A percentile compares a stretch with the other conserved stretches of the same genome.
These are phyloP conservation scores for Curvularia verruculosa DNA, from an alignment of 2,329 filamentous ascomycete species.

Conservation along the genomic window DNA sequence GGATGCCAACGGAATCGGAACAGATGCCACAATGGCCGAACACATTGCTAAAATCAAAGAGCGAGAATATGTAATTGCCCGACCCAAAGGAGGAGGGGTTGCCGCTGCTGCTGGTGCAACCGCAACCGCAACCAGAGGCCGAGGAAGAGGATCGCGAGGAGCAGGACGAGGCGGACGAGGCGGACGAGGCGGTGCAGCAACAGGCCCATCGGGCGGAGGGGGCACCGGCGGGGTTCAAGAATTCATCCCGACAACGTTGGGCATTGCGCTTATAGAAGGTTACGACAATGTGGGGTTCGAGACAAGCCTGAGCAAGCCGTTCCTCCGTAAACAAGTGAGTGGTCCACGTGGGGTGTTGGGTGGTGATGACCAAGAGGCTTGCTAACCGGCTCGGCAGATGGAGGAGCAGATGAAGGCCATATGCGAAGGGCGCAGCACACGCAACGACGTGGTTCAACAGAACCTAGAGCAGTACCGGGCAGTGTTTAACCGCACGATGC, in stretches of 20 bases:
- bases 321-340: constrained; percentile 81
- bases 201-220: constrained; percentile 49
- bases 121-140: constrained; percentile 50
- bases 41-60: constrained; percentile 96
- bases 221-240: constrained; percentile 68
- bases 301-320: constrained; percentile 91
- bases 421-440: constrained; percentile 82
- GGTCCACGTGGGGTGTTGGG: constrained; percentile 6
- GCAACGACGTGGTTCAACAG: constrained; percentile 76
- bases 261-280: constrained; percentile 88
- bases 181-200: constrained; percentile 49
- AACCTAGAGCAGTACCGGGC: constrained; percentile 85
- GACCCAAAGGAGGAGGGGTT: constrained; percentile 55
- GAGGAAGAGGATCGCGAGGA: constrained; percentile 43
- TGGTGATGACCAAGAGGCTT: constrained; percentile 6
- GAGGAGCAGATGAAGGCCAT: constrained; percentile 96
- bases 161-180: constrained; percentile 48
- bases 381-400: constrained; percentile 62
- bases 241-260: constrained; percentile 90
- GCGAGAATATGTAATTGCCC: constrained; percentile 79
- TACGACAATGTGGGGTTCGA: constrained; percentile 95
- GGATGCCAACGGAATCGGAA: constrained; percentile 98
- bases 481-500: constrained; percentile 82
- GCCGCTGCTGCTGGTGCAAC: constrained; percentile 45
- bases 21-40: constrained; percentile 98